Evolutionary conservation across 176 grass and related monocot genomes (phyloP), one percentile per base, ranked within the genome.

Genomic region (Typha latifolia): DNA sequence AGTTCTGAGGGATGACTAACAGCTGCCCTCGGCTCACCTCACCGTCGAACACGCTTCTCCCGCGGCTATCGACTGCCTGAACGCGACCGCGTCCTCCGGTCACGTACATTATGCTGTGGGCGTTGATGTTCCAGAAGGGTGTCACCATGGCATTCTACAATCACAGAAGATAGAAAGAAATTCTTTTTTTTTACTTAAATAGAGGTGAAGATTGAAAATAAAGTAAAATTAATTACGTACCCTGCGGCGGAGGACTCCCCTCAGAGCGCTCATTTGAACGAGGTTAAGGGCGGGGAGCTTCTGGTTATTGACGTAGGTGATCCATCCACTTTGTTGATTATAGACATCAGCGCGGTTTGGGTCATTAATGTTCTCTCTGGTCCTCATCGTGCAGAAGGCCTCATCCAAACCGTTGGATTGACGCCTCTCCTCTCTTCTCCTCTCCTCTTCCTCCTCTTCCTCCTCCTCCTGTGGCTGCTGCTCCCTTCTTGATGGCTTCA

Each of bases 181-280:
- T 0, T 29, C n/a, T n/a, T n/a, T n/a, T n/a, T n/a, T n/a, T n/a
- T 3, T 29, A 29, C 27, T 29, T 29, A 51, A 15, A 51, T 51
- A 51, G 2, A 51, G 12, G 8, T 51, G 49, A 53, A 14, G 50
- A n/a, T 52, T 52, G 10, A 29, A 2, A 29, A 29, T 3, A 29
- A 29, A 29, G 27, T 29, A 3, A 29, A 29, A 29, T 29, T 29
- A 55, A 7, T 1, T 66, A 12, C 43, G 64, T 70, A 84, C 82
- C 66, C 72, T 67, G 43, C 69, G 77, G 43, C 69, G 72, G 32
- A 79, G 82, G 34, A 74, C 72, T 66, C 70, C 82, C 57, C 77
- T 79, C 31, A 32, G 47, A 14, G 71, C 75, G 59, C 82, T 84
- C 76, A 84, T 84, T 56, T 84, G 56, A 8, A 84, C 49, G 12